These are phyloP conservation scores for Westerdykella aurantiaca DNA, from an alignment of 2,329 filamentous ascomycete genomes.

Conservation along the genomic window DNA sequence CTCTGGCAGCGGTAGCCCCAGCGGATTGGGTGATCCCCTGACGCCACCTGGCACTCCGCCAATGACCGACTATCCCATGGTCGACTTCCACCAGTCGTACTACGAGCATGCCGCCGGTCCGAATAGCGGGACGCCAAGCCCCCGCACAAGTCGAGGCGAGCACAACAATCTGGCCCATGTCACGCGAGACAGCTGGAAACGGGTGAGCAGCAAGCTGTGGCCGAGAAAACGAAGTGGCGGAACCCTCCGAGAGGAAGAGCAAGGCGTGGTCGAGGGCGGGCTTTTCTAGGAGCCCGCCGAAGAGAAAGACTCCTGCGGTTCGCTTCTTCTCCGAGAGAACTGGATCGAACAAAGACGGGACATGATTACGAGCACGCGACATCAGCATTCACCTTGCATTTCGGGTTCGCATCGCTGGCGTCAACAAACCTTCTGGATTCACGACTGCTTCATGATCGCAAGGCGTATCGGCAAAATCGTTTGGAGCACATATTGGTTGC, in stretches of 20 bases:
- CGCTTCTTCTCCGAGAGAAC: constrained; percentile 2
- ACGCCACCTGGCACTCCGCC: constrained; percentile 75
- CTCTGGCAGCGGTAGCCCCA: constrained; percentile 50
- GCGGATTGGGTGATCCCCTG: constrained; percentile 56
- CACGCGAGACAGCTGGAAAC: constrained; percentile 38
- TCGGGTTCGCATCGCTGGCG: constrained; percentile 32
- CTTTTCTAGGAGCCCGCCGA: constrained; percentile 17
- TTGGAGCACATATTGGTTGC: constrained; percentile 20
- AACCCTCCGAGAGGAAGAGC: constrained; percentile 32
- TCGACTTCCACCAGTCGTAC: constrained; percentile 32
- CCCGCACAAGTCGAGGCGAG: constrained; percentile 33
- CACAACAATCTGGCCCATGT: constrained; percentile 33
- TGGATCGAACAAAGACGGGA: constrained; percentile 15
- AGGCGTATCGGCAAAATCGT: constrained; percentile 29
- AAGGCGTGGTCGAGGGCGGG: constrained; percentile 32
- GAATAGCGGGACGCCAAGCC: constrained; percentile 33
- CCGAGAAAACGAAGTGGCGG: constrained; percentile 37
- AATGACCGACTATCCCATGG: constrained; percentile 49
- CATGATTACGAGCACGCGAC: constrained; percentile 30
- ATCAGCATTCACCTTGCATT: constrained; percentile 30
- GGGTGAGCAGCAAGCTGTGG: constrained; percentile 39
- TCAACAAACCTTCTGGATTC: constrained; percentile 10
- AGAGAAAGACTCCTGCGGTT: background rate
- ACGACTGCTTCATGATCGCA: constrained; percentile 18
- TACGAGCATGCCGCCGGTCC: constrained; percentile 25